Conservation (phyloP, 768 basidiomycete species). For the Dioszegia aurantiaca region DNA sequence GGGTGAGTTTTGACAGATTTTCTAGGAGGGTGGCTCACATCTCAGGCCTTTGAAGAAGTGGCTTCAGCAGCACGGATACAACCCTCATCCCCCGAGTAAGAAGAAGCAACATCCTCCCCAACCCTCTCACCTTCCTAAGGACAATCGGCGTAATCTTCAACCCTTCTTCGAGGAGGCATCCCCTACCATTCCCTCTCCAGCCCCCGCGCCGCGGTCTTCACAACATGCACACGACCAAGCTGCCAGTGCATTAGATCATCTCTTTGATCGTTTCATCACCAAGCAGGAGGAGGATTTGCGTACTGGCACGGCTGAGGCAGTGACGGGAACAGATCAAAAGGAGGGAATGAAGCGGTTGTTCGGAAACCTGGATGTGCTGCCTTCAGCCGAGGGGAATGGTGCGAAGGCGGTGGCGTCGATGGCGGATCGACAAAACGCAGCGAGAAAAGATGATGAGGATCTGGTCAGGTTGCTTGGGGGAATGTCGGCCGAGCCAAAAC, state of each 20-base stretch:
- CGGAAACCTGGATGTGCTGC: slow-evolving; percentile 19
- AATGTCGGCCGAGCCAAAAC: slow-evolving; percentile 62
- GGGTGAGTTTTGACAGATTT: slow-evolving; percentile 43
- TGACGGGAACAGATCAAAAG: slow-evolving; percentile 22
- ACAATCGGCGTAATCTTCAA: slow-evolving; percentile 27
- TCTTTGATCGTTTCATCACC: slow-evolving; percentile 36
- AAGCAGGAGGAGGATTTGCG: slow-evolving; percentile 35
- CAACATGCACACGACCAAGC: neutral
- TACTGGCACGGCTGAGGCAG: slow-evolving; percentile 3
- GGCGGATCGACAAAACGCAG: too few species aligned
- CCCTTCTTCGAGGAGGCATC: slow-evolving; percentile 30
- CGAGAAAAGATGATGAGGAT: slow-evolving; percentile 32
- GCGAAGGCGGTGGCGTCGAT: slow-evolving; percentile 10
- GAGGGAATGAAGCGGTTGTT: slow-evolving; percentile 35
- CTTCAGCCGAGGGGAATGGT: slow-evolving; percentile 9
- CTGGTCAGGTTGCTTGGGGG: slow-evolving; percentile 54
- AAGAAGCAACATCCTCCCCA: slow-evolving; percentile 17
- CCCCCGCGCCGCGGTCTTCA: neutral
- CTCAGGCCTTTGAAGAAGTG: slow-evolving; percentile 41
- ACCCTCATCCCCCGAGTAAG: slow-evolving; percentile 27
- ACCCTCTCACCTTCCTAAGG: neutral
- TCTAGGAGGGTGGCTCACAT: neutral
- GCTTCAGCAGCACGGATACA: slow-evolving; percentile 32
- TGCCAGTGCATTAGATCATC: slow-evolving; percentile 31
- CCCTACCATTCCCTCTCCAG: neutral